These are phyloP conservation scores for Linnemannia zychae DNA, from an alignment of 192 early-diverging fungal species.

Conservation along the genomic window DNA sequence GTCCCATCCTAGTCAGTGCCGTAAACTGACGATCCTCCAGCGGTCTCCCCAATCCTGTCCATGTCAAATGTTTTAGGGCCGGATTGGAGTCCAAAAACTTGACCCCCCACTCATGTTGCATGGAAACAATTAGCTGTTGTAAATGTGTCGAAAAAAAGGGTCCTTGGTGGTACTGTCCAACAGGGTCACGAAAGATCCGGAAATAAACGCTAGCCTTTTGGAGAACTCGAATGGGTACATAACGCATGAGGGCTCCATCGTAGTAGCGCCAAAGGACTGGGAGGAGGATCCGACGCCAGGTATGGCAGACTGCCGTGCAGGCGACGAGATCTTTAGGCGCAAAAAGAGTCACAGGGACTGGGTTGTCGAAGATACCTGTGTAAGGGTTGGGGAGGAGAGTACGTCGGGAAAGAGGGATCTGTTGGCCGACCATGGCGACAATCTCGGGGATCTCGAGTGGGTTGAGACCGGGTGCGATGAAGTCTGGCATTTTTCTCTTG, in stretches of 20 bases:
- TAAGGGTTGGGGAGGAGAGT: background rate
- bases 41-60: conserved; percentile 9
- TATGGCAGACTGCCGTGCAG: conserved; percentile 31
- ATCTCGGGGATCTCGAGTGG: conserved; percentile 40
- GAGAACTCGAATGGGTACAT: conserved; percentile 9
- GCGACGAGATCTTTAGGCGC: conserved; percentile 23
- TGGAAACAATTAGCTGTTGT: conserved; percentile 16
- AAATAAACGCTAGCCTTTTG: conserved; percentile 26
- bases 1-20: conserved; percentile 6
- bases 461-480: conserved; percentile 31
- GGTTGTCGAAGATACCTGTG: background rate
- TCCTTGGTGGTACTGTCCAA: conserved; percentile 26
- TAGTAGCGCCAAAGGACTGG: conserved; percentile 35
- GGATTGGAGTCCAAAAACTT: conserved; percentile 22
- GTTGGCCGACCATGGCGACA: conserved; percentile 34
- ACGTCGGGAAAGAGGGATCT: conserved; percentile 14
- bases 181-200: conserved; percentile 35
- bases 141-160: conserved; percentile 30
- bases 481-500: conserved; percentile 18
- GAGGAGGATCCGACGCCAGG: conserved; percentile 29
- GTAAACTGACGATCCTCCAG: conserved; percentile 3
- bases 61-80: conserved; percentile 22
- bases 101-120: conserved; percentile 28
- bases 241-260: conserved; percentile 31
- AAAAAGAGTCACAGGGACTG: conserved; percentile 6